Conservation (phyloP, 2,329 filamentous ascomycete species). For the Raffaelea ambrosiae region DNA sequence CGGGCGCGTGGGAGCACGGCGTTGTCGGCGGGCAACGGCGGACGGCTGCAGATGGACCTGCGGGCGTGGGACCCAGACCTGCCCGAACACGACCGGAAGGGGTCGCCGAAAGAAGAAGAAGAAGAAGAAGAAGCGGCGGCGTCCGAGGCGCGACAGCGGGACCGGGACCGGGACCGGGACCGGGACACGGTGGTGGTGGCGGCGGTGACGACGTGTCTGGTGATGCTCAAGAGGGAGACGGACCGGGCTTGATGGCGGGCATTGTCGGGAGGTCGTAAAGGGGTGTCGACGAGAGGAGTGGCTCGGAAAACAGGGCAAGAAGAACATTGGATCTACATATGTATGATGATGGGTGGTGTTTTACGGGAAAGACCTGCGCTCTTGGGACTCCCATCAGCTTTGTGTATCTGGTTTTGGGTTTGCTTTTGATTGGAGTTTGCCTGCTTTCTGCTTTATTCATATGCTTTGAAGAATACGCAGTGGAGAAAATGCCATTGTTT, state of each 20-base stretch:
- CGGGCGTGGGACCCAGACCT: conserved; percentile 15
- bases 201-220: conserved; percentile 45
- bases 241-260: no score
- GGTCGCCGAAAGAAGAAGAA: conserved; percentile 7
- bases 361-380: no score
- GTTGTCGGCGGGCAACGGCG: conserved; percentile 40
- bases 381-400: no score
- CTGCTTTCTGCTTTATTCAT: no score
- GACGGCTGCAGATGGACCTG: conserved; percentile 27
- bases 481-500: no score
- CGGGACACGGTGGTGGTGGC: conserved; percentile 37
- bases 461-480: no score
- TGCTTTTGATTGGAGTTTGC: no score
- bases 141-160: background rate
- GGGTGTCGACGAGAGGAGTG: background rate
- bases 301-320: no score
- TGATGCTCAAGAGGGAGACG: conserved; percentile 59
- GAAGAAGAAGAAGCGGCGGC: no score
- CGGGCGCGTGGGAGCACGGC: conserved; percentile 29
- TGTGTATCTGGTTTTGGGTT: no score
- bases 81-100: conserved; percentile 17
- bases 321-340: no score
- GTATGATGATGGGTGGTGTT: no score
- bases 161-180: conserved; percentile 10
- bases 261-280: conserved; percentile 23